These are phyloP conservation scores for Phyllachora maydis DNA, from an alignment of 2,329 filamentous ascomycete species.

Conservation along the genomic window DNA sequence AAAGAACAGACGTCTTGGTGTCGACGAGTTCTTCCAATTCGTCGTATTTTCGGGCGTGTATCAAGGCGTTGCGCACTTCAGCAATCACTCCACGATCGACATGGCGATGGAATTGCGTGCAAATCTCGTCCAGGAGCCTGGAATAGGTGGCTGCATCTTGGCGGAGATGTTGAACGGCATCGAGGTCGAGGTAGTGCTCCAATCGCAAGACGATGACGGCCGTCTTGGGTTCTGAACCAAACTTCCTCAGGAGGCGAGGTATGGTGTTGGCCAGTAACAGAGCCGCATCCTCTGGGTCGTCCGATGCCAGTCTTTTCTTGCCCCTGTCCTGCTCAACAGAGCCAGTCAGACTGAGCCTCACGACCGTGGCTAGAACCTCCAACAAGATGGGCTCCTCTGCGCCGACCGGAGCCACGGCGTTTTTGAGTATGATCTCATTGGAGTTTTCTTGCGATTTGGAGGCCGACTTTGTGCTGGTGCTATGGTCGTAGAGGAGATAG, in stretches of 20 bases:
- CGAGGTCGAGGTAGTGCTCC: constrained; percentile 69
- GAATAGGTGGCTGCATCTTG: constrained; percentile 69
- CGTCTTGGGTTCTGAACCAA: constrained; percentile 71
- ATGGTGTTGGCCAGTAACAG: constrained; percentile 60
- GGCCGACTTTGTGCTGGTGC: constrained; percentile 33
- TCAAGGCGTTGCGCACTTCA: constrained; percentile 62
- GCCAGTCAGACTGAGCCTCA: constrained; percentile 52
- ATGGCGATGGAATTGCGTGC: constrained; percentile 85
- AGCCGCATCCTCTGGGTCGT: constrained; percentile 60
- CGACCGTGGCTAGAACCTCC: constrained; percentile 67
- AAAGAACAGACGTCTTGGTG: constrained; percentile 58
- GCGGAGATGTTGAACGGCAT: constrained; percentile 72
- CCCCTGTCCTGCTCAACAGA: constrained; percentile 42
- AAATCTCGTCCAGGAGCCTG: constrained; percentile 72
- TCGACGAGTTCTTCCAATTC: constrained; percentile 77
- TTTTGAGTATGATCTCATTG: constrained; percentile 42
- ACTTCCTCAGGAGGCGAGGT: constrained; percentile 77
- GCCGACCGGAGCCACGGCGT: constrained; percentile 50
- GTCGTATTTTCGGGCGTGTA: constrained; percentile 71
- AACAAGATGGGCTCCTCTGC: constrained; percentile 71
- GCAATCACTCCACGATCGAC: constrained; percentile 67
- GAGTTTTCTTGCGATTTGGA: constrained; percentile 9
- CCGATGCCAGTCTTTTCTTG: too few species aligned
- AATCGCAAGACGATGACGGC: constrained; percentile 71
- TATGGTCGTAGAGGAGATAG: constrained; percentile 86